Evolutionary conservation across 2,329 filamentous ascomycete species (phyloP), one percentile per base, ranked within the genome.

Genomic region (Colletotrichum incanum): DNA sequence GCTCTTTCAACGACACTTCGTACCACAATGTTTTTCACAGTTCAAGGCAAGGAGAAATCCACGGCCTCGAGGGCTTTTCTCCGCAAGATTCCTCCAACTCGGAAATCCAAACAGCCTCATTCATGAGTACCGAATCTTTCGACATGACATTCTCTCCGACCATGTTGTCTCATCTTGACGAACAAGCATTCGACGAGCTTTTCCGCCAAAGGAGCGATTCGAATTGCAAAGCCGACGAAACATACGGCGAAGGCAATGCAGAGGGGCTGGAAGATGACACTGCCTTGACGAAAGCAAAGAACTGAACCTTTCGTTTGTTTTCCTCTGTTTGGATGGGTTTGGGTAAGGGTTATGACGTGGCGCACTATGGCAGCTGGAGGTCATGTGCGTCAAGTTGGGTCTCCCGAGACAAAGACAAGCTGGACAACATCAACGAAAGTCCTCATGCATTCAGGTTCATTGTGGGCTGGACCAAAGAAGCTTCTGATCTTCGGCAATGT

Each of bases 401-500:
- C 43, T 23, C 14, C 23, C 11, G 45, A 26, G n/a, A 14, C n/a
- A 1, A 37, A 18, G 8, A 7, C n/a, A 23, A 7, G 59, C 14
- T 39, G 45, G 31, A 37, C 43, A 26, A 20, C 6, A 6, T 34
- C 34, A n/a, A 49, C 28, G 31, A 50, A n/a, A 5, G n/a, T 50
- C 45, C 28, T 49, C 59, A 50, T 49, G 16, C 34, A 18, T 41
- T n/a, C 23, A 18, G 49, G 26, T 52, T 52, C 34, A 54, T 5
- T 54, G 23, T 23, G 34, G 47, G 12, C 14, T n/a, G 43, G 39
- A 9, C n/a, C 34, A 43, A 58, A 61, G 23, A 9, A 23, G 63
- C 63, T 39, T 47, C 63, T 34, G 55, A 55, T 67, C 67, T 69
- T 65, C 55, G 67, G 39, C 55, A 31, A 45, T 39, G 18, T 20